Percentiles rank a stretch among this genome's conserved stretches.
Evolutionary conservation across 805 yeast species (phyloP).

Genomic region (Yamadazyma tumulicola): DNA sequence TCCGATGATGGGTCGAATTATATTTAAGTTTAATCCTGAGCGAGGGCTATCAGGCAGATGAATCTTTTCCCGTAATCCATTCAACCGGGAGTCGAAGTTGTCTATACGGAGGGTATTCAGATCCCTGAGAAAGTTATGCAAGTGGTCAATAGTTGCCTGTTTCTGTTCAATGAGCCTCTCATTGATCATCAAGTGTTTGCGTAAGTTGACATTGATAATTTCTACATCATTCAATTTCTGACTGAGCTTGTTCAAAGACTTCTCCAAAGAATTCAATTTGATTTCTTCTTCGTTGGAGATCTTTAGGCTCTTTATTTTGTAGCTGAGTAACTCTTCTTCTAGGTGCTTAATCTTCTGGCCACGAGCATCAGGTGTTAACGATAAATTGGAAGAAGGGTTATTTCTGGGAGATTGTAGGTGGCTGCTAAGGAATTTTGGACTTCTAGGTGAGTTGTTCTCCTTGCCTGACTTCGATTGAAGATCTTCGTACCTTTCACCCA

Average conservation of each 20-base stretch:
- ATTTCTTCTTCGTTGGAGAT: conserved; percentile 41
- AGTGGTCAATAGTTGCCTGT: conserved; percentile 50
- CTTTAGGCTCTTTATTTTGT: conserved; percentile 30
- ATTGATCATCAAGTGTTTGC: conserved; percentile 52
- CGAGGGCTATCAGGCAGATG: conserved; percentile 24
- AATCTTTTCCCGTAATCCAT: conserved; percentile 6
- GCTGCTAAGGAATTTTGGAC: conserved; percentile 10
- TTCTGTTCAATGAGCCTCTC: conserved; percentile 57
- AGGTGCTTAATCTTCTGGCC: conserved; percentile 26
- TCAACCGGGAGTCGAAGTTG: conserved; percentile 47
- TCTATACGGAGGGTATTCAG: too few relatives aligned
- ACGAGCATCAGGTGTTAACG: conserved; percentile 27
- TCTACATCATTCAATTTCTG: conserved; percentile 61
- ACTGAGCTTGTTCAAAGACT: conserved; percentile 53
- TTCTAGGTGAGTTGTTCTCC: conserved; percentile 6
- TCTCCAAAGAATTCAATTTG: conserved; percentile 52
- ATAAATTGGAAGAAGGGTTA: conserved; percentile 18
- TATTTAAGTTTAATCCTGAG: conserved; percentile 53
- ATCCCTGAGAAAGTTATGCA: conserved; percentile 49
- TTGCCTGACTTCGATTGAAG: neutral
- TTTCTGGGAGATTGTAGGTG: conserved; percentile 8
- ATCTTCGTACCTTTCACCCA: neutral
- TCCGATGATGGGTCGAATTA: conserved; percentile 62
- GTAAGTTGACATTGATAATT: conserved; percentile 53
- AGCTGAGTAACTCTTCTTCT: conserved; percentile 24